Percentiles rank a stretch among this genome's conserved stretches.
Evolutionary conservation across 2,329 filamentous ascomycete genomes (phyloP).

Genomic region (Amylocarpus encephaloides): DNA sequence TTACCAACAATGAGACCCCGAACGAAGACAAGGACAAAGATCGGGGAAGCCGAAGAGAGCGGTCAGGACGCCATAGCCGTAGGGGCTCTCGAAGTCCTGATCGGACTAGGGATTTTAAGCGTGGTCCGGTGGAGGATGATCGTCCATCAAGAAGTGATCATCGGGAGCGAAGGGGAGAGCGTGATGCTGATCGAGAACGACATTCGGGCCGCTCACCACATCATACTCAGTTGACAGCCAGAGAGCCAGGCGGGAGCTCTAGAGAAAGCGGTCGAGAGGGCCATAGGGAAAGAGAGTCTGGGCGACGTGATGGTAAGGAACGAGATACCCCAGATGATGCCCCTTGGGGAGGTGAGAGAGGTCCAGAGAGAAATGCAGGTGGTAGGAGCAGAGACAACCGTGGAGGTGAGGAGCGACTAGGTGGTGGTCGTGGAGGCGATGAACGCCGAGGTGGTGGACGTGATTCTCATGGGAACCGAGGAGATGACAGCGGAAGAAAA

Average conservation of each 20-base stretch:
- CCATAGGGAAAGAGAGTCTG: slow-evolving; percentile 17
- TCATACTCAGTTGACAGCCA: slow-evolving; percentile 7
- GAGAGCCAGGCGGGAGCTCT: slow-evolving; percentile 3
- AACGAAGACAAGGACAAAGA: slow-evolving; percentile 25
- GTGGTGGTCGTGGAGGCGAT: slow-evolving; percentile 13
- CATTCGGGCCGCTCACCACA: slow-evolving; percentile 15
- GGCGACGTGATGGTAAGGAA: slow-evolving; percentile 22
- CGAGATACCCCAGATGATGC: slow-evolving; percentile 18
- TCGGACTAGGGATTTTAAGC: slow-evolving; percentile 27
- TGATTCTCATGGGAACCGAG: slow-evolving; percentile 23
- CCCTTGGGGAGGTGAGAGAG: slow-evolving; percentile 20
- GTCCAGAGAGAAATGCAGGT: slow-evolving; percentile 13
- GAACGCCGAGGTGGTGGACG: slow-evolving; percentile 20
- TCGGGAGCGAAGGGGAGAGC: slow-evolving; percentile 23
- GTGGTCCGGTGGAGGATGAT: slow-evolving; percentile 24
- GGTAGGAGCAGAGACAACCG: slow-evolving; percentile 17
- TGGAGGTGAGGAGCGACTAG: slow-evolving; percentile 16
- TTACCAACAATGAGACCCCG: slow-evolving; percentile 18
- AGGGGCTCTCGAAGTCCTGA: slow-evolving; percentile 27
- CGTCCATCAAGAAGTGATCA: slow-evolving; percentile 23
- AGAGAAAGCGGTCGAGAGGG: slow-evolving; percentile 8
- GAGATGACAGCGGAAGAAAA: slow-evolving; percentile 24
- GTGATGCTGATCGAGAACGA: slow-evolving; percentile 21
- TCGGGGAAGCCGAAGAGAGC: slow-evolving; percentile 26
- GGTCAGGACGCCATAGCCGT: slow-evolving; percentile 29